phyloP scores from a whole-genome alignment of 164 flowering plant genomes.

The Piper longum region DNA sequence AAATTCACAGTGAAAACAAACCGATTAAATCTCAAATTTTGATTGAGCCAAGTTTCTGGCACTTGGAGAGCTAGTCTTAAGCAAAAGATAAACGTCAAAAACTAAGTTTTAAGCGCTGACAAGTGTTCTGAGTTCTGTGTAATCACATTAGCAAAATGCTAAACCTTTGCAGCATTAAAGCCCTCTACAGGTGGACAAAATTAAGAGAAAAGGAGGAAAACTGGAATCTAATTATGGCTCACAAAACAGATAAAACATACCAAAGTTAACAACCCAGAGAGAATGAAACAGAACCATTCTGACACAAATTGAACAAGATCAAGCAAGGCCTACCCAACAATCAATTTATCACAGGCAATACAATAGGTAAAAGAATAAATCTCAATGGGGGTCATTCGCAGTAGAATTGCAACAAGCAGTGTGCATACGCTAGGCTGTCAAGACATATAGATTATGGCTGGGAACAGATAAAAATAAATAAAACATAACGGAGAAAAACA shows the following conservation, averaged over 20 bases:
- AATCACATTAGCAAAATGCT: no score
- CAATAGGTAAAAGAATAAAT: no score
- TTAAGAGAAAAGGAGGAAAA: background rate
- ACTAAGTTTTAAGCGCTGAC: background rate
- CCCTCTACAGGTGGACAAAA: background rate
- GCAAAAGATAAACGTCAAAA: background rate
- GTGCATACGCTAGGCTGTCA: background rate
- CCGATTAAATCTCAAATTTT: background rate
- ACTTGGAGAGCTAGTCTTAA: background rate
- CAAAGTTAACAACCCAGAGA: no score
- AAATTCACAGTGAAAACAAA: background rate
- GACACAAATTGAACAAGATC: background rate
- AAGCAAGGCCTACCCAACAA: background rate
- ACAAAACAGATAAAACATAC: background rate
- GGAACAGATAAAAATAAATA: background rate
- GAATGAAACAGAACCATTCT: background rate
- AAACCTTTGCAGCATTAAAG: background rate
- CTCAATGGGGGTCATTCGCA: no score
- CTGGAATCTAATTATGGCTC: background rate
- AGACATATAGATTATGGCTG: background rate
- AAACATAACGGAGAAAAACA: background rate
- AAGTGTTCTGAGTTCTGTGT: background rate
- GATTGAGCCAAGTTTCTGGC: no score
- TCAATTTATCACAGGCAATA: background rate
- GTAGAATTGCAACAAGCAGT: background rate